phyloP scores from a whole-genome alignment of 2,329 filamentous ascomycete species.

The Diplodia scrobiculata region DNA sequence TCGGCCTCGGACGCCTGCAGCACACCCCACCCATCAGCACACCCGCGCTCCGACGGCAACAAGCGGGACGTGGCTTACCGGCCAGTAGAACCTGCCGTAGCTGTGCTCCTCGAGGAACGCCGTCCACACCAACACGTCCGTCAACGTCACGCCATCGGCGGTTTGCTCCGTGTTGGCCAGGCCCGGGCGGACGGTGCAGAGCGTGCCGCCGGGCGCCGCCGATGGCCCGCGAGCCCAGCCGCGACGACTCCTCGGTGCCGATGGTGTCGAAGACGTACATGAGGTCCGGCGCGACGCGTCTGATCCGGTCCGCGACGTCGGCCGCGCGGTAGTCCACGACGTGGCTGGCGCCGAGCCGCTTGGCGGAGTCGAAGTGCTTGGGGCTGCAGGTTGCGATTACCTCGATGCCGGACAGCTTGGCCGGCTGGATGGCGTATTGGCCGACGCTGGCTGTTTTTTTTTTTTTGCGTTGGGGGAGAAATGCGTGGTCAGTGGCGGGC shows the following conservation, averaged over 20 bases:
- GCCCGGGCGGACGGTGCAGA: conserved; percentile 50
- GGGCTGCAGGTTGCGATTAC: conserved; percentile 47
- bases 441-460: conserved; percentile 42
- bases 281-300: conserved; percentile 39
- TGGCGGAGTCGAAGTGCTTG: conserved; percentile 39
- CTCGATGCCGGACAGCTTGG: conserved; percentile 45
- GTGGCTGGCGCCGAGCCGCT: conserved; percentile 38
- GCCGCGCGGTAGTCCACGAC: conserved; percentile 49
- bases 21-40: too few relatives aligned
- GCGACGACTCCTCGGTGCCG: conserved; percentile 45
- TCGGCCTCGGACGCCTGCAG: conserved; percentile 43
- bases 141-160: conserved; percentile 41
- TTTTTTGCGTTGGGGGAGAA: neutral
- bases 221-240: conserved; percentile 40
- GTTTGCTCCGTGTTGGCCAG: conserved; percentile 47
- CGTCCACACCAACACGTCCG: conserved; percentile 50
- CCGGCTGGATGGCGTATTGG: conserved; percentile 51
- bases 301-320: conserved; percentile 44
- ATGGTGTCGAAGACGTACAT: conserved; percentile 50
- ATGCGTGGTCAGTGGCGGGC: too few relatives aligned
- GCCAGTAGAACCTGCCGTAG: conserved; percentile 43
- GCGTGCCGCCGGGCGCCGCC: conserved; percentile 34
- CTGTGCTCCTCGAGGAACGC: conserved; percentile 47
- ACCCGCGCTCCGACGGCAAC: too few relatives aligned
- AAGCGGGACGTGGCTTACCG: too few relatives aligned